Conservation (phyloP, 2,329 filamentous ascomycete species). For the Colletotrichum acutatum region DNA sequence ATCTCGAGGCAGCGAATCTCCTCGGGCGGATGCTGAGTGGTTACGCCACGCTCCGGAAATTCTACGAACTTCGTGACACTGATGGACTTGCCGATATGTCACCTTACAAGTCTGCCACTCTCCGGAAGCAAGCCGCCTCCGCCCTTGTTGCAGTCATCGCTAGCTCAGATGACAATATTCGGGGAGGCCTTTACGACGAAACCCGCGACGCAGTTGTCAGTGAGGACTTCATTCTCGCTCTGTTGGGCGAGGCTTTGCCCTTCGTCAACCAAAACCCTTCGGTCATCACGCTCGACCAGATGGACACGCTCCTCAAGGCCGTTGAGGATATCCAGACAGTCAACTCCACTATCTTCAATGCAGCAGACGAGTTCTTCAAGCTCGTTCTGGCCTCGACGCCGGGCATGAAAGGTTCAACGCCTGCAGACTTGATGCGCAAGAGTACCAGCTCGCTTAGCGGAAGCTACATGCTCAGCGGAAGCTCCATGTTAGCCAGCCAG, state of each 20-base stretch:
- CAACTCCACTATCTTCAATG: constrained; percentile 74
- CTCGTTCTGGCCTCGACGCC: constrained; percentile 79
- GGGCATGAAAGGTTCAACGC: constrained; percentile 70
- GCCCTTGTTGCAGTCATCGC: constrained; percentile 86
- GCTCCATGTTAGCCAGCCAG: constrained; percentile 74
- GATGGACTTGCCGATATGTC: constrained; percentile 42
- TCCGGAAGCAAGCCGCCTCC: constrained; percentile 76
- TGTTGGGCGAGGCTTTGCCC: constrained; percentile 85
- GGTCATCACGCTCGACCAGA: constrained; percentile 76
- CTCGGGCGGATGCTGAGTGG: constrained; percentile 89
- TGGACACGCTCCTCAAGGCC: constrained; percentile 79
- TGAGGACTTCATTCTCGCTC: constrained; percentile 84
- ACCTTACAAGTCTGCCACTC: constrained; percentile 60
- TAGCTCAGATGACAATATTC: constrained; percentile 89
- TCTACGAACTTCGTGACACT: constrained; percentile 88
- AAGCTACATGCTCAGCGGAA: constrained; percentile 78
- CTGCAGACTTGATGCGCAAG: constrained; percentile 68
- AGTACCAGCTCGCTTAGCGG: constrained; percentile 65
- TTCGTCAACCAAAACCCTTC: constrained; percentile 71
- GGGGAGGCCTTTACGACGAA: constrained; percentile 88
- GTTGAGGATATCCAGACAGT: constrained; percentile 85
- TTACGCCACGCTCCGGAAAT: constrained; percentile 89
- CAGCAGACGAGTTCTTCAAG: constrained; percentile 82
- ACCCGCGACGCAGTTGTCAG: constrained; percentile 84
- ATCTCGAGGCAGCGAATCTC: constrained; percentile 84